Evolutionary conservation across 306 rosid genomes (phyloP).

Genomic region (Sesbania bispinosa): DNA sequence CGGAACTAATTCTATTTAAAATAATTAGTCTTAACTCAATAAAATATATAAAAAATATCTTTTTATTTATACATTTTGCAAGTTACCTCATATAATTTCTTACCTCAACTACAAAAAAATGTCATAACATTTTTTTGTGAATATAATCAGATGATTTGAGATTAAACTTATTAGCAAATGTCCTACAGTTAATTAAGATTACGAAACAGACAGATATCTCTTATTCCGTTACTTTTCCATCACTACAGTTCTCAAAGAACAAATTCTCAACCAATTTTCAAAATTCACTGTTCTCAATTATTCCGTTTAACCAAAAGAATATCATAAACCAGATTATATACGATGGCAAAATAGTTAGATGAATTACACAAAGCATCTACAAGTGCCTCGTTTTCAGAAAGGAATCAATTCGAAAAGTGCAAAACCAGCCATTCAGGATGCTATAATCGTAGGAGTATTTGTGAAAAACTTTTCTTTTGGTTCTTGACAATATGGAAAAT

Average conservation of each 20-base stretch:
- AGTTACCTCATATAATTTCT: no score
- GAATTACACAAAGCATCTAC: background rate
- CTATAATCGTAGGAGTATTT: background rate
- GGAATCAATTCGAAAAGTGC: conserved; percentile 21
- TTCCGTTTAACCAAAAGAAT: background rate
- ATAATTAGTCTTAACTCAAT: no score
- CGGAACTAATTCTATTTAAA: no score
- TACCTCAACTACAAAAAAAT: no score
- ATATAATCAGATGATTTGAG: background rate
- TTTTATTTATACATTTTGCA: no score
- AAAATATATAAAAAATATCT: no score
- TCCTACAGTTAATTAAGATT: background rate
- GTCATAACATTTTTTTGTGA: no score
- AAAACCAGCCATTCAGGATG: background rate
- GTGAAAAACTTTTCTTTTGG: background rate
- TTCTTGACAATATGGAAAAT: no score
- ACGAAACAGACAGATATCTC: background rate
- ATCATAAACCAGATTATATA: background rate
- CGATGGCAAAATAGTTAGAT: background rate
- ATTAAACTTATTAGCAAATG: background rate
- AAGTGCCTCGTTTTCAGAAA: background rate
- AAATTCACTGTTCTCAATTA: background rate
- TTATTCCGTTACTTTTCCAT: conserved; percentile 17
- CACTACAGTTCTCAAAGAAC: background rate
- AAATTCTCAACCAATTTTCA: background rate